Conservation (phyloP, 1,284 basidiomycete genomes). For the Mycosarcoma mackinlayi region DNA sequence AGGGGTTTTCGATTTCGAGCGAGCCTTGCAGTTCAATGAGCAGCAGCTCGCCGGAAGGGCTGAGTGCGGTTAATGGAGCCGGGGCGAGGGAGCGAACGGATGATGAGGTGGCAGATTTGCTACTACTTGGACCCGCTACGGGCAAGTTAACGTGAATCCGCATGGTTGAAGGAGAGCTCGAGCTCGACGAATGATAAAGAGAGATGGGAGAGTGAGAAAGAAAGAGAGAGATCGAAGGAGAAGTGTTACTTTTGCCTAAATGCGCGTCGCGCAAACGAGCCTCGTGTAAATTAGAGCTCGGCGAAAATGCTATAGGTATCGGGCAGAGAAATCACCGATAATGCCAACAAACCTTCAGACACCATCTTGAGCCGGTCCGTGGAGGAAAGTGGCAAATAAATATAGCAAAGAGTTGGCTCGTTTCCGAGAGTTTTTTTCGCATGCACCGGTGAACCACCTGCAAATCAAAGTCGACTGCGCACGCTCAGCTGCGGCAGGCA, state of each 20-base stretch:
- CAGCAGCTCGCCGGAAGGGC: constrained; percentile 58
- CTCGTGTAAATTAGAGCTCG: constrained; percentile 20
- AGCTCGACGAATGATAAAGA: neutral
- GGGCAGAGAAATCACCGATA: too few relatives aligned
- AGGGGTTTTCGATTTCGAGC: constrained; percentile 59
- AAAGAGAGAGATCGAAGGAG: neutral
- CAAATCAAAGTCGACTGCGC: too few relatives aligned
- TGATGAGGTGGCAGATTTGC: neutral
- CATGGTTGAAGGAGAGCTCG: constrained; percentile 7
- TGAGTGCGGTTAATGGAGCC: constrained; percentile 34
- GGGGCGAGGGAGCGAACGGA: constrained; percentile 10
- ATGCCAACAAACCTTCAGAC: too few relatives aligned
- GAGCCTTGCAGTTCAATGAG: constrained; percentile 65
- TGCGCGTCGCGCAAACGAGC: constrained; percentile 34
- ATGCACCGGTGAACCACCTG: too few relatives aligned
- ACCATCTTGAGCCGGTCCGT: too few relatives aligned
- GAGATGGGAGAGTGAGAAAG: neutral
- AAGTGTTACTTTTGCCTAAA: constrained; percentile 30
- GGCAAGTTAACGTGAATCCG: constrained; percentile 43
- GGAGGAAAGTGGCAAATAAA: too few relatives aligned
- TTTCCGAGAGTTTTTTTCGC: too few relatives aligned
- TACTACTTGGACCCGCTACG: neutral
- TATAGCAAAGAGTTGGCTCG: too few relatives aligned
- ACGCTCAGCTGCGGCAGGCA: too few relatives aligned
- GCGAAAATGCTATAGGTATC: neutral